Conservation (phyloP, 768 basidiomycete species). For the Tylopilus balloui region DNA sequence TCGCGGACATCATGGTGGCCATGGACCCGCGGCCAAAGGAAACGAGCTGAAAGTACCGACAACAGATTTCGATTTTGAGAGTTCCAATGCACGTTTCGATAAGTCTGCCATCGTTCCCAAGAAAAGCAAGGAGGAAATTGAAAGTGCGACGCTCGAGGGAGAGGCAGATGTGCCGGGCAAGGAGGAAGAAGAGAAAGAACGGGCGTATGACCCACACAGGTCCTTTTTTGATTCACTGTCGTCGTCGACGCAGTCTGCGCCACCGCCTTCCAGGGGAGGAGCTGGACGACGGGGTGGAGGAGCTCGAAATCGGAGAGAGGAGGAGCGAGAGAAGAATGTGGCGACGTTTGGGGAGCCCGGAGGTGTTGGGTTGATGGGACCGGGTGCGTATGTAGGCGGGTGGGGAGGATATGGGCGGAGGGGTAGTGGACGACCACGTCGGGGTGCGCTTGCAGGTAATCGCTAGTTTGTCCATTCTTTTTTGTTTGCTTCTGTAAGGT, state of each 20-base stretch:
- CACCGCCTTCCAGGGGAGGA: constrained; percentile 34
- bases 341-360: constrained; percentile 87
- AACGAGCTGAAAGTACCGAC: constrained; percentile 54
- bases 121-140: constrained; percentile 33
- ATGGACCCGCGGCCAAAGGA: constrained; percentile 27
- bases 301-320: constrained; percentile 70
- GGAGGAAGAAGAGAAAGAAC: constrained; percentile 37
- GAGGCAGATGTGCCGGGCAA: constrained; percentile 26
- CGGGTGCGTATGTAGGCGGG: constrained; percentile 73
- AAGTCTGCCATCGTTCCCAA: constrained; percentile 52
- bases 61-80: constrained; percentile 80
- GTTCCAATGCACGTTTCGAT: constrained; percentile 76
- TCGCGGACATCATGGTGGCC: constrained; percentile 28
- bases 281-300: constrained; percentile 42
- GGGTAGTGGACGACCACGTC: constrained; percentile 42
- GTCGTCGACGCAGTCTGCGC: constrained; percentile 41
- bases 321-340: constrained; percentile 79
- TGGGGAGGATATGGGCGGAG: constrained; percentile 67
- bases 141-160: constrained; percentile 28
- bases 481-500: not conserved
- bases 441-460: constrained; percentile 18
- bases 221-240: constrained; percentile 78
- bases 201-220: constrained; percentile 69
- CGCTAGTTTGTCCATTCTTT: constrained; percentile 19
- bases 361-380: constrained; percentile 71